Base-by-base conservation (phyloP, 257 asterid species). In the Haberlea rhodopensis region DNA sequence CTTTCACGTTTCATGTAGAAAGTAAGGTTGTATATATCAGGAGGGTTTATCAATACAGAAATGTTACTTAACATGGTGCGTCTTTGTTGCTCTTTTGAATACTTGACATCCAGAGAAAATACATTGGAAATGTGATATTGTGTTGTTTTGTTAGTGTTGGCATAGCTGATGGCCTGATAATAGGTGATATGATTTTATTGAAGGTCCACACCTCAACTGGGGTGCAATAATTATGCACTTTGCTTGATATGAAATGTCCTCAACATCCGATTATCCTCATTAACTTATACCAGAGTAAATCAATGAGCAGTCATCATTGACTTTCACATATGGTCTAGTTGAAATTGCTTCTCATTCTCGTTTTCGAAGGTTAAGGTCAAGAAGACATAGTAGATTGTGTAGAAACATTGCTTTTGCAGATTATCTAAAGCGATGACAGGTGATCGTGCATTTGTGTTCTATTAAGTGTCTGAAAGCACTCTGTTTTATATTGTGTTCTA, bases 331-430 rank as follows among this genome's bases (percentile, higher is more conserved):
- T 43, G 25, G 56, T 53, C 55, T 34, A 19, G 60, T 54, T 64
- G 52, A 59, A 53, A 34, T 9, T 59, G 60, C 9, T 37, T 51
- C 51, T 57, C 40, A n/a, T 69, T 69, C 23, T 27, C 0, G 13
- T 51, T 70, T 29, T n/a, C 37, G 27, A 46, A 6, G 37, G 20
- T 15, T n/a, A 22, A 55, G 45, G 46, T 26, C 8, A 23, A 48
- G 58, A 53, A 32, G 78, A 27, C 60, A 25, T 43, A 56, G 60
- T 62, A 48, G 21, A 32, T 22, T 64, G 63, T 64, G 52, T 60
- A 23, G 74, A 68, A n/a, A 57, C 55, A 53, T 53, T 69, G 37
- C 16, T 37, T 56, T 32, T 22, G 55, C 57, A 31, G 34, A 10
- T 22, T 15, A 43, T 53, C 58, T 16, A 40, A 45, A 46, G 27